These are phyloP conservation scores for Penicillium tannophilum DNA, from an alignment of 495 filamentous ascomycete species.

Conservation along the genomic window DNA sequence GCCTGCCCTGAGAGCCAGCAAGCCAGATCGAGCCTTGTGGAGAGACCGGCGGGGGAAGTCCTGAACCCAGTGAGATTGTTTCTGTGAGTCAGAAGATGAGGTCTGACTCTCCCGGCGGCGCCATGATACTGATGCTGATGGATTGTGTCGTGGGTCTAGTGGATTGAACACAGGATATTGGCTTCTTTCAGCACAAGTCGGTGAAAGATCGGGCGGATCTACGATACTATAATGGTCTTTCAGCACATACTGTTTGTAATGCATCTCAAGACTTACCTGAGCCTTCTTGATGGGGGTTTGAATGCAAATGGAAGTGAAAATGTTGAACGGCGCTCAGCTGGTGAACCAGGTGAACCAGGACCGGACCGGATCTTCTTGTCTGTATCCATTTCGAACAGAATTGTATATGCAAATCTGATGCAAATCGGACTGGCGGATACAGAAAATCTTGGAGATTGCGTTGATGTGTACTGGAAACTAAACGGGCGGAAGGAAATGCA, in stretches of 20 bases:
- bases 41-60: conserved; percentile 33
- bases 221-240: conserved; percentile 6
- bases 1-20: conserved; percentile 34
- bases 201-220: conserved; percentile 6
- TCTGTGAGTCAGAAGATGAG: conserved; percentile 15
- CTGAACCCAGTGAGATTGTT: conserved; percentile 31
- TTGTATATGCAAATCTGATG: background rate
- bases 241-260: background rate
- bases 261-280: conserved; percentile 21
- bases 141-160: conserved; percentile 39
- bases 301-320: conserved; percentile 8
- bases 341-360: background rate
- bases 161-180: conserved; percentile 45
- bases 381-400: background rate
- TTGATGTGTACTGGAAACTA: background rate
- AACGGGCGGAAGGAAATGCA: background rate
- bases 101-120: conserved; percentile 13
- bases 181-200: conserved; percentile 33
- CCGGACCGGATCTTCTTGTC: background rate
- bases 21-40: conserved; percentile 36
- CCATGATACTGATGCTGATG: conserved; percentile 13
- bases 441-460: too few relatives aligned
- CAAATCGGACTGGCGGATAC: background rate
- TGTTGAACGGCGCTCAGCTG: background rate
- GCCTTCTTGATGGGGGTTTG: conserved; percentile 21